Evolutionary conservation across 2,329 filamentous ascomycete species (phyloP).

Genomic region (Diaporthe vaccinii): DNA sequence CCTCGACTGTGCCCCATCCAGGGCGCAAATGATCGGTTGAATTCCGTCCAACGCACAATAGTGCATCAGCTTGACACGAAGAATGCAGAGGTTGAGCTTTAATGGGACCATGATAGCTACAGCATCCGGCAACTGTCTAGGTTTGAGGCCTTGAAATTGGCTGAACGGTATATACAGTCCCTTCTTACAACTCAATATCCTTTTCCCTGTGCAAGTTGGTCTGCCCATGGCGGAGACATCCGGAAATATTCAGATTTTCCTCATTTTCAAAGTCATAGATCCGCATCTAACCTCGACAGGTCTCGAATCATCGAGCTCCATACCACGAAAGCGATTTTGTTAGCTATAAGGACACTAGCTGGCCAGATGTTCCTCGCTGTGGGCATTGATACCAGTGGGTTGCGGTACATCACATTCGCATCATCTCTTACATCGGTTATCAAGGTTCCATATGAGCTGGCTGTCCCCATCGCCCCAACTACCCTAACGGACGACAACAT

Average conservation of each 20-base stretch:
- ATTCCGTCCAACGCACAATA: neutral
- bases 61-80: neutral
- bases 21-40: constrained; percentile 1
- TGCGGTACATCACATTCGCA: neutral
- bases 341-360: constrained; percentile 12
- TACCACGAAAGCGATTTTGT: neutral
- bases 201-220: too few relatives aligned
- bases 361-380: constrained; percentile 20
- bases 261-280: neutral
- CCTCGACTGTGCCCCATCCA: constrained; percentile 11
- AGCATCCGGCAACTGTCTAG: neutral
- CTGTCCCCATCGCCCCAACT: neutral
- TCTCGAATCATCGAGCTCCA: neutral
- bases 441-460: neutral
- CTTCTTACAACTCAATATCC: neutral
- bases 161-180: neutral
- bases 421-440: constrained; percentile 6
- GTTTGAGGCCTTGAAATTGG: neutral
- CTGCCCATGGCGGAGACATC: neutral
- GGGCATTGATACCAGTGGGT: neutral
- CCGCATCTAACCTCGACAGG: neutral
- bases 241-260: neutral
- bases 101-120: neutral
- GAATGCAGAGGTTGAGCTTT: neutral
- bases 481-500: neutral